A percentile compares a stretch with the other conserved stretches of the same genome.
These are phyloP conservation scores for Alternaria atra DNA, from an alignment of 2,329 filamentous ascomycete genomes.

Conservation along the genomic window DNA sequence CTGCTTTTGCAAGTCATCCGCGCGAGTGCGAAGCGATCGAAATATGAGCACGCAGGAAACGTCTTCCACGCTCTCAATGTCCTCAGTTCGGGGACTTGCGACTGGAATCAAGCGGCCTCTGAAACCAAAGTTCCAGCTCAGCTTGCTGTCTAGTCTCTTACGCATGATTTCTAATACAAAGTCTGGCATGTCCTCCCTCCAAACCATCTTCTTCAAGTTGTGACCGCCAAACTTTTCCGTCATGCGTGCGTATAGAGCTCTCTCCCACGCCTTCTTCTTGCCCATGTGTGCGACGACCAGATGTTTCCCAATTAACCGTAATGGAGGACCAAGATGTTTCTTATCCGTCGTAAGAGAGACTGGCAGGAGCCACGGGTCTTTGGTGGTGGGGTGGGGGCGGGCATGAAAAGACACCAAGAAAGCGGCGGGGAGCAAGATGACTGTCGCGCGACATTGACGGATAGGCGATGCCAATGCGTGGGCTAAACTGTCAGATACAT, in stretches of 20 bases:
- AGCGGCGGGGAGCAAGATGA: constrained; percentile 62
- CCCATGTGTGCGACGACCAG: constrained; percentile 27
- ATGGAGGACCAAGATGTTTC: constrained; percentile 35
- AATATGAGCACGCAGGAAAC: constrained; percentile 42
- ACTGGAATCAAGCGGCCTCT: constrained; percentile 34
- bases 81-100: constrained; percentile 26
- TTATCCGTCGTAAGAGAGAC: constrained; percentile 39
- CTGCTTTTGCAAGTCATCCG: constrained; percentile 31
- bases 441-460: constrained; percentile 64
- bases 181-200: constrained; percentile 59
- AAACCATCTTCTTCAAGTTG: constrained; percentile 50
- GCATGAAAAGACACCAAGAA: constrained; percentile 71
- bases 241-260: constrained; percentile 34
- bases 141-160: constrained; percentile 45
- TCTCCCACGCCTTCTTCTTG: constrained; percentile 34
- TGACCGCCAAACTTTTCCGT: constrained; percentile 47
- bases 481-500: constrained; percentile 55
- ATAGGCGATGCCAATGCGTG: constrained; percentile 68
- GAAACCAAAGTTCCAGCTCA: constrained; percentile 47
- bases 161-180: constrained; percentile 53
- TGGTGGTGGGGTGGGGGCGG: constrained; percentile 63
- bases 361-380: constrained; percentile 66
- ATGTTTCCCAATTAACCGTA: constrained; percentile 31
- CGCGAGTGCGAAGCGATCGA: constrained; percentile 34
- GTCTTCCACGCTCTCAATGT: constrained; percentile 39